These are phyloP conservation scores for Vickermania ingenoplastis DNA, from an alignment of 208 protist species.

Conservation along the genomic window DNA sequence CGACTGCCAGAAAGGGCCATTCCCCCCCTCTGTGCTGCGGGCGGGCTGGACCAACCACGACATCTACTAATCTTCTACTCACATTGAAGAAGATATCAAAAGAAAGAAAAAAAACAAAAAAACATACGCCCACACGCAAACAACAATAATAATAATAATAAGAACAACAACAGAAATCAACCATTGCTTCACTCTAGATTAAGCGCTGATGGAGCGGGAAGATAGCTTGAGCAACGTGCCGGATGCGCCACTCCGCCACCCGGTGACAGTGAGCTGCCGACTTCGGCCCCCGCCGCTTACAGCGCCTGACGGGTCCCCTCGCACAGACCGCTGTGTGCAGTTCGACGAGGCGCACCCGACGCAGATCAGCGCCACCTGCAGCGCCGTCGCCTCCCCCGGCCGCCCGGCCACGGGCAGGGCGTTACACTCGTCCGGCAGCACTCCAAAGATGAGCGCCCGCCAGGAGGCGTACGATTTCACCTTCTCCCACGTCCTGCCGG, in stretches of 20 bases:
- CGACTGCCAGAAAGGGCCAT: too few species aligned
- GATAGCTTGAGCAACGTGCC: too few species aligned
- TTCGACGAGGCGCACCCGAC: slow-evolving; percentile 4
- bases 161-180: too few species aligned
- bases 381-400: slow-evolving; percentile 6
- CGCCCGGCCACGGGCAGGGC: neutral
- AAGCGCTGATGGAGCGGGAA: too few species aligned
- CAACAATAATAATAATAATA: too few species aligned
- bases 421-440: neutral
- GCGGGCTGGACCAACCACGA: too few species aligned
- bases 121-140: too few species aligned
- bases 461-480: slow-evolving; percentile 25
- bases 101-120: too few species aligned
- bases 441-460: neutral
- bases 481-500: slow-evolving; percentile 56
- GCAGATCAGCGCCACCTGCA: slow-evolving; percentile 5
- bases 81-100: too few species aligned
- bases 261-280: slow-evolving; percentile 18
- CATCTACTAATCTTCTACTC: too few species aligned
- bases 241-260: neutral
- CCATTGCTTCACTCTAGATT: too few species aligned
- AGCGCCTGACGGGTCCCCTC: neutral
- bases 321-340: slow-evolving; percentile 10
- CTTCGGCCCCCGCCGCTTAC: slow-evolving; percentile 14
- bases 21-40: too few species aligned